A percentile compares a stretch with the other conserved stretches of the same genome.
These are phyloP conservation scores for Brassica carinata DNA, from an alignment of 345 rosid species.

Conservation along the genomic window DNA sequence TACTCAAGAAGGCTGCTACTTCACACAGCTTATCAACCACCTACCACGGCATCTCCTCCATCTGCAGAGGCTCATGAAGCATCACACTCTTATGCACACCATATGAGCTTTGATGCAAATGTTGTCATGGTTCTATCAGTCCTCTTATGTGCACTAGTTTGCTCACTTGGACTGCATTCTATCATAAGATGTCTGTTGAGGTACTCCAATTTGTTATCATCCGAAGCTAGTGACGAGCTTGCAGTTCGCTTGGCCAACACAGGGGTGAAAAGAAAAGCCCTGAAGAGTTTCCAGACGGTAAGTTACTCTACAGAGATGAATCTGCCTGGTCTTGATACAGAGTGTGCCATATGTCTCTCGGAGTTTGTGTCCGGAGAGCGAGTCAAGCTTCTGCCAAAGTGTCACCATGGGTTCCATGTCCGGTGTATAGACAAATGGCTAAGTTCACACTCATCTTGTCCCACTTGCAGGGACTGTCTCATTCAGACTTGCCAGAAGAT, in stretches of 20 bases:
- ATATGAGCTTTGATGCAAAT: constrained; percentile 67
- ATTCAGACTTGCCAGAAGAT: constrained; percentile 79
- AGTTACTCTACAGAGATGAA: constrained; percentile 57
- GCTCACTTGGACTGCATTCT: constrained; percentile 76
- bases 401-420: constrained; percentile 84
- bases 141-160: constrained; percentile 78
- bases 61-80: constrained; percentile 37
- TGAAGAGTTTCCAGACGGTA: constrained; percentile 66
- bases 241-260: constrained; percentile 60
- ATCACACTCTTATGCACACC: constrained; percentile 36
- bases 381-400: constrained; percentile 73
- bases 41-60: constrained; percentile 45
- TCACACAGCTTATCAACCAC: constrained; percentile 28
- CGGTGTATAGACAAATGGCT: constrained; percentile 92
- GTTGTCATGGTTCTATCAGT: constrained; percentile 80
- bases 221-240: constrained; percentile 34
- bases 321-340: constrained; percentile 56
- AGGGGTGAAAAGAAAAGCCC: constrained; percentile 71
- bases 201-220: constrained; percentile 50
- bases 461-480: constrained; percentile 91
- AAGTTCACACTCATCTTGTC: constrained; percentile 86
- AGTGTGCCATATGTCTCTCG: constrained; percentile 78
- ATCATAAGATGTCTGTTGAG: constrained; percentile 70
- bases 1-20: constrained; percentile 40
- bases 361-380: constrained; percentile 64